Evolutionary conservation across 768 basidiomycete genomes (phyloP).

Genomic region (Kwoniella mangroviensis): DNA sequence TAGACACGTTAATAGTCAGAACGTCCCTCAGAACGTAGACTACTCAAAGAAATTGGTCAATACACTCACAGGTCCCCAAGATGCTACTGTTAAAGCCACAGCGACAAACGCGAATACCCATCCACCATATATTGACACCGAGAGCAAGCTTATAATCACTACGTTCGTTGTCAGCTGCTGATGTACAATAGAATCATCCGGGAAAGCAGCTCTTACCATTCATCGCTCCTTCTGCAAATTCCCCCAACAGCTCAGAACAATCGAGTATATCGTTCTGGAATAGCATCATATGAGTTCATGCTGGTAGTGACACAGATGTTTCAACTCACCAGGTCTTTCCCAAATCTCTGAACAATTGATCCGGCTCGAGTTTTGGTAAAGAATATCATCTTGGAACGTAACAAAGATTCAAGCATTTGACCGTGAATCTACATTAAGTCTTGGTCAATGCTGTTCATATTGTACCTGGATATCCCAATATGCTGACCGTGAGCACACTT

Average conservation of each 20-base stretch:
- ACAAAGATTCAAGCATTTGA: slow-evolving; percentile 40
- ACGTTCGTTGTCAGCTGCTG: too few relatives aligned
- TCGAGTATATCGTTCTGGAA: slow-evolving; percentile 26
- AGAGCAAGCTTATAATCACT: slow-evolving; percentile 33
- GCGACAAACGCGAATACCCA: slow-evolving; percentile 29
- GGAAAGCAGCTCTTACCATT: too few relatives aligned
- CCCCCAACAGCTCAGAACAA: slow-evolving; percentile 32
- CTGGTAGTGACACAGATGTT: neutral
- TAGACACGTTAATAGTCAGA: neutral
- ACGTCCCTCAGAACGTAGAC: too few relatives aligned
- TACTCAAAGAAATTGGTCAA: too few relatives aligned
- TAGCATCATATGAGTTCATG: neutral
- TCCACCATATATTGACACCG: slow-evolving; percentile 34
- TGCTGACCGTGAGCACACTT: slow-evolving; percentile 6
- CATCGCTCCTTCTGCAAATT: slow-evolving; percentile 12
- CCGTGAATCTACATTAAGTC: slow-evolving; percentile 30
- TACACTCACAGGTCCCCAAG: slow-evolving; percentile 39
- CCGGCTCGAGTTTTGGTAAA: slow-evolving; percentile 45
- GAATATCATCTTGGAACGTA: slow-evolving; percentile 44
- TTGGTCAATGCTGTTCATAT: too few relatives aligned
- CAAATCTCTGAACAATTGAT: slow-evolving; percentile 50
- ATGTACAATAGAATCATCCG: too few relatives aligned
- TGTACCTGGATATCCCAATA: too few relatives aligned
- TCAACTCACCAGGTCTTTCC: slow-evolving; percentile 40
- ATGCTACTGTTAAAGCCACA: slow-evolving; percentile 17